These are phyloP conservation scores for Wickerhamiella hasegawae DNA, from an alignment of 805 yeast genomes.

Conservation along the genomic window DNA sequence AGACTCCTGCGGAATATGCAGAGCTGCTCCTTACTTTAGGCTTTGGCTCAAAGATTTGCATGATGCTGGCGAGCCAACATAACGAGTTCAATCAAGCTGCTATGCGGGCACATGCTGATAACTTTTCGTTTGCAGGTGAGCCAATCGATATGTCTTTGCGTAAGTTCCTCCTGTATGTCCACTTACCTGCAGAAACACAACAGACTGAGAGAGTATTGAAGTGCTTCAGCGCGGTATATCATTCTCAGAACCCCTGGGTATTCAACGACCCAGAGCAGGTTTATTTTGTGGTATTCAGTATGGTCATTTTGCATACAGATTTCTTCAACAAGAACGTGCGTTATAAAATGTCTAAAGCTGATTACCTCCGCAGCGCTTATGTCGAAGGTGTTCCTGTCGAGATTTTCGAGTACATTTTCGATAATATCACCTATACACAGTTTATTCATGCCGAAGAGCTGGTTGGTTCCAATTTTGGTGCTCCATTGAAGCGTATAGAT, in stretches of 20 bases:
- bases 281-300: constrained; percentile 45
- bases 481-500: too few relatives aligned
- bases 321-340: constrained; percentile 51
- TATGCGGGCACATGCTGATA: constrained; percentile 16
- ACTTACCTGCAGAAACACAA: constrained; percentile 57
- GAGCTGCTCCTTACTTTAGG: not conserved
- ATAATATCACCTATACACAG: constrained; percentile 46
- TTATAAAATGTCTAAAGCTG: constrained; percentile 48
- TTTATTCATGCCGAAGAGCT: constrained; percentile 32
- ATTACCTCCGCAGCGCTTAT: constrained; percentile 35
- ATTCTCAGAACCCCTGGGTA: constrained; percentile 26
- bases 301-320: constrained; percentile 62
- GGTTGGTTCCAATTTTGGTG: not conserved
- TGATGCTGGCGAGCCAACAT: constrained; percentile 9
- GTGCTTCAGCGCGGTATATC: constrained; percentile 39
- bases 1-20: not conserved
- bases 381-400: constrained; percentile 23
- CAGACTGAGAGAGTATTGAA: constrained; percentile 57
- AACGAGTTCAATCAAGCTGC: constrained; percentile 7
- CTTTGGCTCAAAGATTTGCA: constrained; percentile 8
- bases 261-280: constrained; percentile 35
- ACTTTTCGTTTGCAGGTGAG: constrained; percentile 34
- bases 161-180: constrained; percentile 38
- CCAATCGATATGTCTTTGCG: constrained; percentile 56
- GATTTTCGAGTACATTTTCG: constrained; percentile 38